Conservation (phyloP, 768 basidiomycete species). For the Lentinula aciculospora region DNA sequence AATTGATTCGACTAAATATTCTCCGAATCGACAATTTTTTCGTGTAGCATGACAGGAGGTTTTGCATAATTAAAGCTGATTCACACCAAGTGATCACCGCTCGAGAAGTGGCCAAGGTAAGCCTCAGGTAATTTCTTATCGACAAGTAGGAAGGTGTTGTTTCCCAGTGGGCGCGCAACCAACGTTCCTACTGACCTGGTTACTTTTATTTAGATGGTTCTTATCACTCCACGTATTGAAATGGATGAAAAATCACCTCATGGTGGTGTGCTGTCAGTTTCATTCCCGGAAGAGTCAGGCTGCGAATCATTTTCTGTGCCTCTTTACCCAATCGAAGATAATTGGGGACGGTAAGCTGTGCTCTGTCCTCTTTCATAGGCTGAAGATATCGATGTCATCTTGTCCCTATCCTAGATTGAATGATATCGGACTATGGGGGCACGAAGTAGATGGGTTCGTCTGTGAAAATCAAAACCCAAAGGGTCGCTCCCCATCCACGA, state of each 20-base stretch:
- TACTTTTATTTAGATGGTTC: slow-evolving; percentile 49
- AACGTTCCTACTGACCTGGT: background rate
- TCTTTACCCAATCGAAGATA: slow-evolving; percentile 44
- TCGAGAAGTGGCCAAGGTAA: slow-evolving; percentile 55
- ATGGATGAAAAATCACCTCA: slow-evolving; percentile 36
- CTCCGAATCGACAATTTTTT: too few relatives aligned
- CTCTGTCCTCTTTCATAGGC: background rate
- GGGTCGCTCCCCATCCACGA: slow-evolving; percentile 41
- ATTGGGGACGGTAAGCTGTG: slow-evolving; percentile 52
- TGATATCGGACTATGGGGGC: slow-evolving; percentile 45
- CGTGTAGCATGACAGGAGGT: slow-evolving; percentile 50
- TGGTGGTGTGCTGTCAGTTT: slow-evolving; percentile 45
- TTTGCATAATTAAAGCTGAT: slow-evolving; percentile 60
- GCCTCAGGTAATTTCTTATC: slow-evolving; percentile 1
- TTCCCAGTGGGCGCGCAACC: background rate
- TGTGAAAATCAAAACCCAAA: slow-evolving; percentile 30
- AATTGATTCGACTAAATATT: too few relatives aligned
- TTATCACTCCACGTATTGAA: slow-evolving; percentile 54
- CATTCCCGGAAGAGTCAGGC: slow-evolving; percentile 55
- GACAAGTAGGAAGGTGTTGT: too few relatives aligned
- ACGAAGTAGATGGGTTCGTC: slow-evolving; percentile 60
- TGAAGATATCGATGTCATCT: background rate
- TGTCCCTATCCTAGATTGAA: slow-evolving; percentile 36
- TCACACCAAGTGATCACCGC: slow-evolving; percentile 60
- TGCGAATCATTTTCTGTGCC: slow-evolving; percentile 57